Base-by-base conservation (phyloP, 768 basidiomycete genomes). In the Albatrellus ellisii region DNA sequence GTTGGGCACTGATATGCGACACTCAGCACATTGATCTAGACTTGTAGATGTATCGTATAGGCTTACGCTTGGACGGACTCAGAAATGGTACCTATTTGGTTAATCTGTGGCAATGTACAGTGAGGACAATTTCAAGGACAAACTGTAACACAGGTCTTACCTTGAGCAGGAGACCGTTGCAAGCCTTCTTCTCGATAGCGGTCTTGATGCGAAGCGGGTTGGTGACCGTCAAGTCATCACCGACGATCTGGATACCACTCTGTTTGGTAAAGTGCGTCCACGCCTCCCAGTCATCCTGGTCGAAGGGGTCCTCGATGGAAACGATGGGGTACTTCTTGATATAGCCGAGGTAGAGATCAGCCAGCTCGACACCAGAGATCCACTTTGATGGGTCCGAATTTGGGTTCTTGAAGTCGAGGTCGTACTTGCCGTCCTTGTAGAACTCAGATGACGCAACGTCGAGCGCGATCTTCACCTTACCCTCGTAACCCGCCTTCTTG, bases 391-490 rank as follows among this genome's bases (percentile, higher is more conserved):
- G 75, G 68, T 99, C 94, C 39, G 92, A 95, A 72, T 99, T 95
- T 63, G 94, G 87, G 77, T 97, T 97, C 77, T 99, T 91, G 75
- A 90, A 91, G 72, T 97, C 91, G 48, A 98, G 67, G 59, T 98
- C 94, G 65, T 99, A 99, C 69, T 97, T 97, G 54, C 92, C 94
- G 4, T 97, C 91, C 78, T 95, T 98, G 81, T 89, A 99, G 75
- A 99, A 99, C 65, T 99, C 95, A 62, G 94, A 97, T 2, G 92
- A 95, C 43, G 95, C 95, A 51, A 95, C 92, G 56, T 95, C 94
- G 51, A 99, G 86, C 46, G 85, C 94, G 61, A 99, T 98, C 67
- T 97, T 87, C 67, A 99, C 81, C 70, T 95, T 95, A 59, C 90
- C 95, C 61, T 94, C 86, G 64, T 95, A 97, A 31, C 95, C 95